phyloP scores from a whole-genome alignment of 345 rosid species.

The Sonneratia caseolaris region DNA sequence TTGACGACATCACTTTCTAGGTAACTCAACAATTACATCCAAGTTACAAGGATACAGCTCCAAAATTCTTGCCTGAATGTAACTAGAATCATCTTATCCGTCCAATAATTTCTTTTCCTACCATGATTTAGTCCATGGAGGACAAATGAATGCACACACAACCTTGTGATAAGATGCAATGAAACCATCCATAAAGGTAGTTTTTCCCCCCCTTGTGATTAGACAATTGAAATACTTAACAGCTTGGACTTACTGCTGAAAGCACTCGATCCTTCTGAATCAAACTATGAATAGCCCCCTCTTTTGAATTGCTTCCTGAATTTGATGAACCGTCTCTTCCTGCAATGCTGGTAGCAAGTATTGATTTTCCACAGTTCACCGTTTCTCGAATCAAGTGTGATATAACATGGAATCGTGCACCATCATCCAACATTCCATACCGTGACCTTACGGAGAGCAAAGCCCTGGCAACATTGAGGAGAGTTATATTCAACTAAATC shows the following conservation, averaged over 20 bases:
- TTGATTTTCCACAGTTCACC: conserved; percentile 66
- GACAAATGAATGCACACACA: background rate
- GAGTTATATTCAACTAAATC: conserved; percentile 12
- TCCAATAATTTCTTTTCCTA: background rate
- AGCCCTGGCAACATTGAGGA: conserved; percentile 35
- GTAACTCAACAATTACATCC: background rate
- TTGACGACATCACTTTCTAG: background rate
- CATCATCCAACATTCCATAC: conserved; percentile 71
- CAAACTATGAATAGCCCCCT: conserved; percentile 58
- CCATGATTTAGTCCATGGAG: background rate
- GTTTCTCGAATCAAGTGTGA: conserved; percentile 88
- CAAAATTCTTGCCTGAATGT: background rate
- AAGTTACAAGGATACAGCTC: background rate
- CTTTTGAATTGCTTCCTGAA: conserved; percentile 51
- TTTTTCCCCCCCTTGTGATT: background rate
- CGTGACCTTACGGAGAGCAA: conserved; percentile 72
- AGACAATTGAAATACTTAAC: background rate
- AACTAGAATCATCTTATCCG: background rate
- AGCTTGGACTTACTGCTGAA: conserved; percentile 46
- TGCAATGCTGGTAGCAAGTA: conserved; percentile 66
- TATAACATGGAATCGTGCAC: conserved; percentile 86
- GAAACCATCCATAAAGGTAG: background rate
- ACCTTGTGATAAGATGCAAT: background rate
- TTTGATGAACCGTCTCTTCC: conserved; percentile 63
- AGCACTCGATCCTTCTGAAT: conserved; percentile 87